These are phyloP conservation scores for Penicillium goetzii DNA, from an alignment of 495 filamentous ascomycete genomes.

Conservation along the genomic window DNA sequence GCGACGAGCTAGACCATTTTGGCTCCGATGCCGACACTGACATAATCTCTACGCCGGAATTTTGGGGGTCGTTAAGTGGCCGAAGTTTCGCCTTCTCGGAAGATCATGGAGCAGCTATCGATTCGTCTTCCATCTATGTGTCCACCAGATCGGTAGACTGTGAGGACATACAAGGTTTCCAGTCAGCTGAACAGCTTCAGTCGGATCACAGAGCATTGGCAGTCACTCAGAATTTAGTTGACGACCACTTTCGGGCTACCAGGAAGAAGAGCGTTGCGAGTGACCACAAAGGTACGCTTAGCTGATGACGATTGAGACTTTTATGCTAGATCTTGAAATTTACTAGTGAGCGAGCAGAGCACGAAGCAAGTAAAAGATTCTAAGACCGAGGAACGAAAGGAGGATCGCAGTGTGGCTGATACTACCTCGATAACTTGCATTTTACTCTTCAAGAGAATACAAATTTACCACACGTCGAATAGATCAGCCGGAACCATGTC, in stretches of 20 bases:
- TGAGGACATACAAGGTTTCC: conserved; percentile 6
- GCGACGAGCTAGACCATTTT: conserved; percentile 11
- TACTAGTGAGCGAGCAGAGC: conserved; percentile 15
- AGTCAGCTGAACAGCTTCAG: conserved; percentile 1
- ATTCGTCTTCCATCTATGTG: conserved; percentile 8
- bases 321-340: conserved; percentile 13
- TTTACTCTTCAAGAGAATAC: too few relatives aligned
- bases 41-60: conserved; percentile 10
- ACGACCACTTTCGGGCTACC: conserved; percentile 3
- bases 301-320: conserved; percentile 6
- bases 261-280: conserved; percentile 2
- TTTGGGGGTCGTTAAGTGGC: conserved; percentile 8
- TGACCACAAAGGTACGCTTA: too few relatives aligned
- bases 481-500: too few relatives aligned
- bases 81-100: neutral
- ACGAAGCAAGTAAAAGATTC: conserved; percentile 5
- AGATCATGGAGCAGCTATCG: neutral
- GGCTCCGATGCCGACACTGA: conserved; percentile 14
- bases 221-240: conserved; percentile 10
- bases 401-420: conserved; percentile 2
- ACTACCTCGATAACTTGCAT: conserved; percentile 5
- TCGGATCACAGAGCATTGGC: conserved; percentile 5
- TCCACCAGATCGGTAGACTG: conserved; percentile 8
- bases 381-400: conserved; percentile 9
- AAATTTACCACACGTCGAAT: too few relatives aligned